Conservation (phyloP, 441 rosid species). For the Euphorbia celastroides region DNA sequence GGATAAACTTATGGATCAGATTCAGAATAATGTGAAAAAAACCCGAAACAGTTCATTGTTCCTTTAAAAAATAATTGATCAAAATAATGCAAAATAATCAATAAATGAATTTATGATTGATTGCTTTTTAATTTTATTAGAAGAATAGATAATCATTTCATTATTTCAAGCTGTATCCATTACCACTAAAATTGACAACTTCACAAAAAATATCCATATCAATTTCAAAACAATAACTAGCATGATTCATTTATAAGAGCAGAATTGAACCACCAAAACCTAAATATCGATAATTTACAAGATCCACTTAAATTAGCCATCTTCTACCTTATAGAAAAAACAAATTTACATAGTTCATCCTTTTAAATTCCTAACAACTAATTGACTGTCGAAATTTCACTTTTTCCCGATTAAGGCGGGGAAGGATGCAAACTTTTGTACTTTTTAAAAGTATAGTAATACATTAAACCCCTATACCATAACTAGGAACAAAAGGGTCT, state of each 20-base stretch:
- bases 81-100: too few relatives aligned
- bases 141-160: neutral
- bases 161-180: neutral
- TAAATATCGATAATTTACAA: constrained; percentile 9
- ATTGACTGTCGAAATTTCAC: neutral
- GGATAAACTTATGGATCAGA: neutral
- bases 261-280: constrained; percentile 1
- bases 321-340: neutral
- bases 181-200: neutral
- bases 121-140: neutral
- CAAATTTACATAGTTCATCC: constrained; percentile 5
- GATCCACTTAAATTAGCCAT: constrained; percentile 6
- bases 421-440: neutral
- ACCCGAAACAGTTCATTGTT: neutral
- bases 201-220: too few relatives aligned
- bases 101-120: neutral
- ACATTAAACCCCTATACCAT: constrained; percentile 8
- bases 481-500: neutral
- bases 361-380: neutral
- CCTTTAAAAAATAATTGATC: too few relatives aligned
- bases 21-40: neutral
- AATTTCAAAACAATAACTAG: neutral
- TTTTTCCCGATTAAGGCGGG: neutral
- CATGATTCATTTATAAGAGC: constrained; percentile 7
- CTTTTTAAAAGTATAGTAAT: neutral